These are phyloP conservation scores for Chloroidium sp. DNA, from an alignment of 163 green algal species.

Conservation along the genomic window DNA sequence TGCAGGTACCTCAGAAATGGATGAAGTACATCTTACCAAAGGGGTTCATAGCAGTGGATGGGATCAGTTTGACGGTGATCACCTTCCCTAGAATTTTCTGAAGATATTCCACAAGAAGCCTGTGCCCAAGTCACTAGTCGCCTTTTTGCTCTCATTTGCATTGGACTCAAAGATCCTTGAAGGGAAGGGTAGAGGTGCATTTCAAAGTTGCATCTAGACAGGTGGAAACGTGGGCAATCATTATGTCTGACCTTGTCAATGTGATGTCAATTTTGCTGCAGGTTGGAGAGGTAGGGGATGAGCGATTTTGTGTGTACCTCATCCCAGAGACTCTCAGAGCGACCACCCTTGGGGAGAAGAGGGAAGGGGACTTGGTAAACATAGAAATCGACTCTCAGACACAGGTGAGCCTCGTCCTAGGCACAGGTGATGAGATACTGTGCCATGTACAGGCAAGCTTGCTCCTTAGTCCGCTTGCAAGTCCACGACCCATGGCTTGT, in stretches of 20 bases:
- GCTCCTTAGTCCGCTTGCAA: background rate
- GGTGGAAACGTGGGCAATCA: background rate
- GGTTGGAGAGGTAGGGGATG: slow-evolving; percentile 38
- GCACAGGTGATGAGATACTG: background rate
- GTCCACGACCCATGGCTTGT: background rate
- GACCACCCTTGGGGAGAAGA: slow-evolving; percentile 68
- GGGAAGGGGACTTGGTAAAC: slow-evolving; percentile 69
- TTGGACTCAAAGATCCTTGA: background rate
- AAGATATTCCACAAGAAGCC: too few species aligned
- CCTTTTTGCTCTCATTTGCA: background rate
- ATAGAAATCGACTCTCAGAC: slow-evolving; percentile 90
- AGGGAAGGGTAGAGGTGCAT: background rate
- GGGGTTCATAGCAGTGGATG: slow-evolving; percentile 93
- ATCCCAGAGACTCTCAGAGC: slow-evolving; percentile 91
- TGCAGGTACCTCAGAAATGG: slow-evolving; percentile 57
- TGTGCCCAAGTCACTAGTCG: too few species aligned
- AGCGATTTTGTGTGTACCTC: slow-evolving; percentile 84
- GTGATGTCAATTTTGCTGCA: background rate
- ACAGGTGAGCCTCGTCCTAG: slow-evolving; percentile 23
- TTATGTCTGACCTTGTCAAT: background rate
- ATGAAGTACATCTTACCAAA: slow-evolving; percentile 97
- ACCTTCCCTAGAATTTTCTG: slow-evolving; percentile 7
- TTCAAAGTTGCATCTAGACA: background rate
- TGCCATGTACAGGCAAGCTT: background rate
- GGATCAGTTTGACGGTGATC: slow-evolving; percentile 86